A percentile compares a stretch with the other conserved stretches of the same genome.
Conservation (phyloP, 495 filamentous ascomycete species). For the Lindgomyces ingoldianus region DNA sequence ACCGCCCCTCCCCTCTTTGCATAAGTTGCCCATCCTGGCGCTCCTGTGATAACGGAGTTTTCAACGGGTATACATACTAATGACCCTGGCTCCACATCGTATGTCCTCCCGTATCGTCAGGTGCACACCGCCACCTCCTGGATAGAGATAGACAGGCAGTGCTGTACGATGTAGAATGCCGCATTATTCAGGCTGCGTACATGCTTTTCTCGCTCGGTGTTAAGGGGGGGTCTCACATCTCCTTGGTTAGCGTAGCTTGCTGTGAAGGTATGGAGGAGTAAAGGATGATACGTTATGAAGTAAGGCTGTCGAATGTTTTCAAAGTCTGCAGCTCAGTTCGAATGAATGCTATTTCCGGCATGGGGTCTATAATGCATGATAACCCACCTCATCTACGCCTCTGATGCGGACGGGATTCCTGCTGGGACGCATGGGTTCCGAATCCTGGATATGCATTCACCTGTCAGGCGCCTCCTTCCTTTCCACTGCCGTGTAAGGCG, state of each 20-base stretch:
- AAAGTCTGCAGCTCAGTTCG: slow-evolving; percentile 13
- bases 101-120: slow-evolving; percentile 13
- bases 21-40: slow-evolving; percentile 7
- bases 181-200: slow-evolving; percentile 8
- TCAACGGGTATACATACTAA: slow-evolving; percentile 10
- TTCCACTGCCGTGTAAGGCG: background rate
- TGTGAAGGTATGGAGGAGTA: slow-evolving; percentile 5
- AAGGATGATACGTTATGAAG: slow-evolving; percentile 15
- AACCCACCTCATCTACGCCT: slow-evolving; percentile 17
- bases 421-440: too few relatives aligned
- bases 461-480: too few relatives aligned
- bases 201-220: slow-evolving; percentile 10
- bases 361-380: slow-evolving; percentile 11
- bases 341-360: slow-evolving; percentile 16
- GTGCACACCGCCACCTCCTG: slow-evolving; percentile 14
- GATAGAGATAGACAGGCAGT: slow-evolving; percentile 20
- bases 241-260: slow-evolving; percentile 11
- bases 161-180: slow-evolving; percentile 4
- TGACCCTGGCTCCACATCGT: slow-evolving; percentile 7
- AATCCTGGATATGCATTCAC: too few relatives aligned
- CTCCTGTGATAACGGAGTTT: slow-evolving; percentile 6
- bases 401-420: slow-evolving; percentile 13
- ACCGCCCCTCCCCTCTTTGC: slow-evolving; percentile 1
- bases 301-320: slow-evolving; percentile 1
- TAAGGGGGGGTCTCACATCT: slow-evolving; percentile 10